Evolutionary conservation across 2,329 filamentous ascomycete genomes (phyloP).

Genomic region (Penicillium psychrosexuale): DNA sequence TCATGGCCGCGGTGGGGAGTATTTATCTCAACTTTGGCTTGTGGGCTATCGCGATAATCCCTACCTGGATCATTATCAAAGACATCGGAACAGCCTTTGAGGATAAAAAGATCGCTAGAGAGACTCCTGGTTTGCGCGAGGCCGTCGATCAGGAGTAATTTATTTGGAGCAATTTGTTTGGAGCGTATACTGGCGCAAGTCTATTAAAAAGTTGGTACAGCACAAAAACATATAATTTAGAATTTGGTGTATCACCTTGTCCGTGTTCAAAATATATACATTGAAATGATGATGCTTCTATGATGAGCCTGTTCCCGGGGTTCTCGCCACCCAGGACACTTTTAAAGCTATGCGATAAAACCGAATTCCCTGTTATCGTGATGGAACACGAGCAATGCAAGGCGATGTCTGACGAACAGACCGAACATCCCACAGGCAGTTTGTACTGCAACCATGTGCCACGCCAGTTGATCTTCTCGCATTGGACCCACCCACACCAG

Average conservation of each 20-base stretch:
- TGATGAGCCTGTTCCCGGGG: neutral
- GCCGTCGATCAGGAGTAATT: slow-evolving; percentile 2
- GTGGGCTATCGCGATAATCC: slow-evolving; percentile 62
- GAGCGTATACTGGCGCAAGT: neutral
- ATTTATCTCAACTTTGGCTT: slow-evolving; percentile 69
- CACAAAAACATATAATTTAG: neutral
- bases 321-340: no score
- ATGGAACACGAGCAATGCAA: slow-evolving; percentile 85
- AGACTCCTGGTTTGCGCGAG: slow-evolving; percentile 14
- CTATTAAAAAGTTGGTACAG: neutral
- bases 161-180: no score
- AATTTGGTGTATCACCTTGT: neutral
- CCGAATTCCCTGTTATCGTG: slow-evolving; percentile 66
- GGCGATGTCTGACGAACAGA: slow-evolving; percentile 77
- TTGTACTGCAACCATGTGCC: slow-evolving; percentile 79
- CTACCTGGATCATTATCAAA: slow-evolving; percentile 65
- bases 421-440: slow-evolving; percentile 72
- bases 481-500: slow-evolving; percentile 91
- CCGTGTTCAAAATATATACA: slow-evolving; percentile 11
- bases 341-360: slow-evolving; percentile 11
- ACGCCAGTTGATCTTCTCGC: slow-evolving; percentile 77
- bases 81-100: slow-evolving; percentile 48
- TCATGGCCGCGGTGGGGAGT: slow-evolving; percentile 64
- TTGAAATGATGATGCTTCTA: neutral
- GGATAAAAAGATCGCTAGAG: slow-evolving; percentile 31